A percentile compares a stretch with the other conserved stretches of the same genome.
Evolutionary conservation across 83 land plant species (phyloP).

Genomic region (Isoetes engelmannii): DNA sequence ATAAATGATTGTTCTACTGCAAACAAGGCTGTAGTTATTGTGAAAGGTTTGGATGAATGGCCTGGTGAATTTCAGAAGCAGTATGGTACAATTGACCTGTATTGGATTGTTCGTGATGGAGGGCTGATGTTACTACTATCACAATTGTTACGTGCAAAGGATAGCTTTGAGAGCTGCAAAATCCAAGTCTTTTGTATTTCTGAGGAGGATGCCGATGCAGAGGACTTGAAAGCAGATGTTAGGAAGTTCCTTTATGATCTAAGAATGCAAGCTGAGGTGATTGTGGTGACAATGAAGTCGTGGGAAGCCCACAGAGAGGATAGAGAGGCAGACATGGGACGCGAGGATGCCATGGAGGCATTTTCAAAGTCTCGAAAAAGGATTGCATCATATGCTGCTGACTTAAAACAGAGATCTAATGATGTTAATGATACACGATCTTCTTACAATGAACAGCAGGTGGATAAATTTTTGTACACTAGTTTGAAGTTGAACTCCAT

Average conservation of each 20-base stretch:
- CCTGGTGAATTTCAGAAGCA: slow-evolving; percentile 95
- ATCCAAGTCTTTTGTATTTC: slow-evolving; percentile 99
- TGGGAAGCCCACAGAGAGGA: slow-evolving; percentile 80
- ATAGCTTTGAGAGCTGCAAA: slow-evolving; percentile 93
- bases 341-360: slow-evolving; percentile 84
- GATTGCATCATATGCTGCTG: slow-evolving; percentile 47
- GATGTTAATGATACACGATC: slow-evolving; percentile 44
- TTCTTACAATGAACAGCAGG: slow-evolving; percentile 69
- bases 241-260: slow-evolving; percentile 94
- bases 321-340: slow-evolving; percentile 39
- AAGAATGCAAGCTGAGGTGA: slow-evolving; percentile 98
- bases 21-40: slow-evolving; percentile 96
- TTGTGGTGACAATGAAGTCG: slow-evolving; percentile 85
- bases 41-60: slow-evolving; percentile 98
- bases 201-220: slow-evolving; percentile 93
- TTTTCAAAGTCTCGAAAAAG: slow-evolving; percentile 68
- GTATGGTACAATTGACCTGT: slow-evolving; percentile 90
- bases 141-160: slow-evolving; percentile 88
- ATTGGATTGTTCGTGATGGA: slow-evolving; percentile 98
- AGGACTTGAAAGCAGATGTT: slow-evolving; percentile 83
- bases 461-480: slow-evolving; percentile 88
- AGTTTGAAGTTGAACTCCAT: slow-evolving; percentile 85
- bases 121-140: slow-evolving; percentile 97
- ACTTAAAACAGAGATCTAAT: slow-evolving; percentile 47
- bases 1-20: slow-evolving; percentile 95